These are phyloP conservation scores for Aschersonia sp. DNA, from an alignment of 2,329 filamentous ascomycete species.

Conservation along the genomic window DNA sequence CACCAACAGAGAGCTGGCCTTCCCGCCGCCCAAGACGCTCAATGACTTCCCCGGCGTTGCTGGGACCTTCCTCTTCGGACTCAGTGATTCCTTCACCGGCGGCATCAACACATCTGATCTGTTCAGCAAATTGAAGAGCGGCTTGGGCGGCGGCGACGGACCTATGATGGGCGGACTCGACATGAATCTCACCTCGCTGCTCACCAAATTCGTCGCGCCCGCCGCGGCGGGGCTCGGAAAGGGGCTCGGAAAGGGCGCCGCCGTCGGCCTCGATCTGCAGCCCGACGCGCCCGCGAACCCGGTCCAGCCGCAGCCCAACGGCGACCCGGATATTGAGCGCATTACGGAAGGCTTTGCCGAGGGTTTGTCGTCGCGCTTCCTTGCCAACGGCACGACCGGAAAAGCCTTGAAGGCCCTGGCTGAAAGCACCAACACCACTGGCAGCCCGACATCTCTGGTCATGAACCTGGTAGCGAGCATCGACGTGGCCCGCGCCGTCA, in stretches of 20 bases:
- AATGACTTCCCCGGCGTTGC: slow-evolving; percentile 7
- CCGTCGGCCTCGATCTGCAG: slow-evolving; percentile 15
- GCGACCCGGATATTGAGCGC: slow-evolving; percentile 5
- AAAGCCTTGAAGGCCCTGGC: slow-evolving; percentile 9
- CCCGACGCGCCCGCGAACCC: slow-evolving; percentile 9
- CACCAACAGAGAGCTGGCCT: slow-evolving; percentile 3
- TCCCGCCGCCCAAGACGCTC: slow-evolving; percentile 1
- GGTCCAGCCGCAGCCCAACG: neutral
- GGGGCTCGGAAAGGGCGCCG: slow-evolving; percentile 12
- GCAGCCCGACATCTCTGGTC: slow-evolving; percentile 2
- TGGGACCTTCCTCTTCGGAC: slow-evolving; percentile 9
- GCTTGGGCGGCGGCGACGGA: neutral
- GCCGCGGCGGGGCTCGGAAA: slow-evolving; percentile 14
- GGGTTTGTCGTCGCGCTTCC: slow-evolving; percentile 15
- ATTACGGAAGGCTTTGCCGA: slow-evolving; percentile 12
- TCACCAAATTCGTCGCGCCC: slow-evolving; percentile 5
- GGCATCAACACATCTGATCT: slow-evolving; percentile 7
- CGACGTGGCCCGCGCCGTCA: slow-evolving; percentile 14
- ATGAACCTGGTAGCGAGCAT: slow-evolving; percentile 6
- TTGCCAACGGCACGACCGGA: slow-evolving; percentile 15
- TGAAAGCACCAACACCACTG: neutral
- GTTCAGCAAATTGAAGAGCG: neutral
- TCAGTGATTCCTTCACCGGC: slow-evolving; percentile 8
- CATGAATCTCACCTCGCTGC: neutral
- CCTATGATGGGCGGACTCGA: neutral